These are phyloP conservation scores for Mollisiaceae sp. DNA, from an alignment of 2,329 filamentous ascomycete species.

Conservation along the genomic window DNA sequence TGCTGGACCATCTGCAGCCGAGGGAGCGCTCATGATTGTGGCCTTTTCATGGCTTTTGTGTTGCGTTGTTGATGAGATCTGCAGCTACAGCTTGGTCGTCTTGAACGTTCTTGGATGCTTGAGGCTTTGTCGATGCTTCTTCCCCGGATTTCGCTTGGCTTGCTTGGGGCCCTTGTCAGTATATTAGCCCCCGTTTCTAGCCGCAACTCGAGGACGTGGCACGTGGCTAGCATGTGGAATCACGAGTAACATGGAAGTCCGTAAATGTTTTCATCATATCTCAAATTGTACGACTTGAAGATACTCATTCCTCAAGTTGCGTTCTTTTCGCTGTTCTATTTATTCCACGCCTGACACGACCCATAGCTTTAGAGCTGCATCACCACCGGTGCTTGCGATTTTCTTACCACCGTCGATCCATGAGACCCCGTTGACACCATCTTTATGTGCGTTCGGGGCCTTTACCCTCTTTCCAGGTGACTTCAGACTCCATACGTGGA, in stretches of 20 bases:
- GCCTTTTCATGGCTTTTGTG: slow-evolving; percentile 29
- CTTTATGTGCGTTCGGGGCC: slow-evolving; percentile 89
- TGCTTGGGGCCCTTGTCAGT: not conserved
- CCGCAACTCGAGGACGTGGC: not conserved
- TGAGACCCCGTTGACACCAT: slow-evolving; percentile 85
- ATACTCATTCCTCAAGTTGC: not conserved
- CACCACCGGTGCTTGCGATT: slow-evolving; percentile 81
- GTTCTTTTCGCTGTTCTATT: slow-evolving; percentile 15
- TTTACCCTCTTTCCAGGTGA: slow-evolving; percentile 87
- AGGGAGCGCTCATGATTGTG: slow-evolving; percentile 40
- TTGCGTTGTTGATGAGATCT: slow-evolving; percentile 8
- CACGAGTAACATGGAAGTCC: not conserved
- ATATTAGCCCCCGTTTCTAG: not conserved
- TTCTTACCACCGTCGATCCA: slow-evolving; percentile 73
- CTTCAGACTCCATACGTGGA: slow-evolving; percentile 87
- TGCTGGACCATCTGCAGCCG: slow-evolving; percentile 36
- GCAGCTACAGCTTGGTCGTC: not conserved
- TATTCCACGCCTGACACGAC: slow-evolving; percentile 61
- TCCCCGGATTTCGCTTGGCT: slow-evolving; percentile 9
- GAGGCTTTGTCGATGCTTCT: not conserved
- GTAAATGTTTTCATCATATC: not conserved
- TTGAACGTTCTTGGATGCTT: not conserved
- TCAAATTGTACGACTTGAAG: not conserved
- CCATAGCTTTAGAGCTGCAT: slow-evolving; percentile 94
- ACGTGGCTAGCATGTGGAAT: not conserved